phyloP scores from a whole-genome alignment of 306 rosid species.

The Lablab purpureus region DNA sequence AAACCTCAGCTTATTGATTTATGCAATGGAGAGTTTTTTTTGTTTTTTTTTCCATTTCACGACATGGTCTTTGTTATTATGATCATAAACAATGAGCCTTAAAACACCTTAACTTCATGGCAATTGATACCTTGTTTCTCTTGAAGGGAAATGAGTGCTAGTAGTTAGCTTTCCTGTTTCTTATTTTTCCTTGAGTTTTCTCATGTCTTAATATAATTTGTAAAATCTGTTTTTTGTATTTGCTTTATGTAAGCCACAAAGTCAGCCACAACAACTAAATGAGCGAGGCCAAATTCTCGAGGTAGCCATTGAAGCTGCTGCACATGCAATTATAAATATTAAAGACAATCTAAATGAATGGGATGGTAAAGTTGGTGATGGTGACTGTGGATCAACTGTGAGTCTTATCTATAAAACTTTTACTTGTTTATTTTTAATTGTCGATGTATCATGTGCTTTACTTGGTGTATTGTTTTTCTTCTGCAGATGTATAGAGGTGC shows the following conservation, averaged over 20 bases:
- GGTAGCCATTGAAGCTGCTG: constrained; percentile 85
- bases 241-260: constrained; percentile 60
- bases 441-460: constrained; percentile 39
- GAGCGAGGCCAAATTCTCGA: constrained; percentile 80
- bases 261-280: constrained; percentile 70
- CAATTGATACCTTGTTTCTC: background rate
- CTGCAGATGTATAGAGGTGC: constrained; percentile 93
- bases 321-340: constrained; percentile 68
- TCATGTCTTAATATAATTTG: constrained; percentile 16
- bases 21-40: background rate
- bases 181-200: background rate
- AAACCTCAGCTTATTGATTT: too few relatives aligned
- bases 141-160: background rate
- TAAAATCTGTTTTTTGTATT: constrained; percentile 39
- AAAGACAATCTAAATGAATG: constrained; percentile 82
- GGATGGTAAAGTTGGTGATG: constrained; percentile 97
- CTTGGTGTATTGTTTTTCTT: constrained; percentile 44
- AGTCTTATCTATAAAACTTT: constrained; percentile 50
- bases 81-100: constrained; percentile 1
- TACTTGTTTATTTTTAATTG: constrained; percentile 20
- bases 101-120: background rate
- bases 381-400: constrained; percentile 97
- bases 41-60: background rate
- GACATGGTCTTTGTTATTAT: background rate
- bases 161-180: background rate